Conservation (phyloP, 257 asterid genomes). For the Prunella vulgaris region DNA sequence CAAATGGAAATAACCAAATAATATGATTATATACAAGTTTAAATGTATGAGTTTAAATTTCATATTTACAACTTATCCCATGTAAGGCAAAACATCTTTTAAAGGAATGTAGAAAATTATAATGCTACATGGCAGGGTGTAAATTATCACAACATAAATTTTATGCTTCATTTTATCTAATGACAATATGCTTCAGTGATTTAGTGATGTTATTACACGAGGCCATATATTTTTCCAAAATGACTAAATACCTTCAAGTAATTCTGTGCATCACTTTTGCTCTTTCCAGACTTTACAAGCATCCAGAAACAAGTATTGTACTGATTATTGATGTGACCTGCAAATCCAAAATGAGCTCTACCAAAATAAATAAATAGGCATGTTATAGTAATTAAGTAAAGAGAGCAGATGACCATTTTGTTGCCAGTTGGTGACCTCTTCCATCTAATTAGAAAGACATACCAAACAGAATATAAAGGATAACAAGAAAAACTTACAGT, state of each 20-base stretch:
- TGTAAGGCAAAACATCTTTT: not conserved
- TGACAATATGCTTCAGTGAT: not conserved
- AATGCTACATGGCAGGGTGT: not conserved
- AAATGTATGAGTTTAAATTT: too few species aligned
- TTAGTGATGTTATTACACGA: not conserved
- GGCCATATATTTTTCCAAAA: not conserved
- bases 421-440: not conserved
- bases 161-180: not conserved
- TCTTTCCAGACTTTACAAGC: conserved; percentile 87
- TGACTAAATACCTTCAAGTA: conserved; percentile 48
- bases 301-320: conserved; percentile 93
- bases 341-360: conserved; percentile 11
- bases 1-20: conserved; percentile 14
- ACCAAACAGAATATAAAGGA: not conserved
- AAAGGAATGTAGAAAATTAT: not conserved
- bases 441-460: too few species aligned
- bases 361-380: not conserved
- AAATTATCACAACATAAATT: not conserved
- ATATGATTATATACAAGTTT: too few species aligned
- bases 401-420: not conserved
- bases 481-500: conserved; percentile 45
- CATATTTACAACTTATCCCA: not conserved
- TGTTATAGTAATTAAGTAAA: not conserved
- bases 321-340: conserved; percentile 94
- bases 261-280: conserved; percentile 67